Evolutionary conservation across 805 yeast species (phyloP).

Genomic region (Cyberlindnera xylosilytica): DNA sequence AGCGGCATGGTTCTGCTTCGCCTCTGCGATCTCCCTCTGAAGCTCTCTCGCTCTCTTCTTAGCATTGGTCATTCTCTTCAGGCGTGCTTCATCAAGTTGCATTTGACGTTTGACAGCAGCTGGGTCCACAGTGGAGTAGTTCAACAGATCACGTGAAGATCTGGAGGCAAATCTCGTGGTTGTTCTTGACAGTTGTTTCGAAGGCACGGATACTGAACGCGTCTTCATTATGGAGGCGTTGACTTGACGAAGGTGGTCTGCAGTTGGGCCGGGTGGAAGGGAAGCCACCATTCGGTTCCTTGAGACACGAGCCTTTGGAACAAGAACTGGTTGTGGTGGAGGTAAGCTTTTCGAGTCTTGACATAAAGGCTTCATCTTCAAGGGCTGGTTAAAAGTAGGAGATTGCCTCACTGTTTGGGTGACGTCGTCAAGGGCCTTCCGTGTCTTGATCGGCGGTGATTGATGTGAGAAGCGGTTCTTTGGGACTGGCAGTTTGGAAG

Average conservation of each 20-base stretch:
- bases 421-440: constrained; percentile 22
- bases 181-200: not conserved
- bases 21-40: constrained; percentile 10
- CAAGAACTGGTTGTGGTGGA: not conserved
- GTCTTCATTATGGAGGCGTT: not conserved
- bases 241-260: not conserved
- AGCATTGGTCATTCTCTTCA: constrained; percentile 11
- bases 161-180: not conserved
- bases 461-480: constrained; percentile 8
- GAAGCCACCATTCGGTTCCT: not conserved
- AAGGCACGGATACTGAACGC: not conserved
- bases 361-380: constrained; percentile 1
- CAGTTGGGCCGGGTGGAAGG: not conserved
- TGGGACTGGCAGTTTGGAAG: constrained; percentile 16
- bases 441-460: constrained; percentile 24
- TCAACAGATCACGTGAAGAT: not conserved
- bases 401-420: constrained; percentile 20
- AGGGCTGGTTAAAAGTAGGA: constrained; percentile 12
- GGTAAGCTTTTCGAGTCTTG: not conserved
- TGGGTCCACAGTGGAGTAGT: constrained; percentile 13
- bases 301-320: not conserved
- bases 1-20: constrained; percentile 7
- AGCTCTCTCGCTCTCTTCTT: constrained; percentile 11
- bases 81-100: constrained; percentile 9
- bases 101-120: constrained; percentile 15